Conservation (phyloP, 441 rosid species). For the Omphalea diandra region DNA sequence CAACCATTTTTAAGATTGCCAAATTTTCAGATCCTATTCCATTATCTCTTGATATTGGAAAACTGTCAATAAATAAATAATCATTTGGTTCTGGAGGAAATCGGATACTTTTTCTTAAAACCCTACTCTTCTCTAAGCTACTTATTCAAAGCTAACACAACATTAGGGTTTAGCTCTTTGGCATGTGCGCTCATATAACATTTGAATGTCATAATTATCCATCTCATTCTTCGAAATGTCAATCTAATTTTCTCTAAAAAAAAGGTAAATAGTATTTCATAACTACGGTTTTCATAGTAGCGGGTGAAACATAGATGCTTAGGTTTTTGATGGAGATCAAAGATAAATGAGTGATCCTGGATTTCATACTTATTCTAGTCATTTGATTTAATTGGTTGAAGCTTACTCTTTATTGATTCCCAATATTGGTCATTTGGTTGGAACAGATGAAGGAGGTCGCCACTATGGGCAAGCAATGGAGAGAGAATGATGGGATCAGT, state of each 20-base stretch:
- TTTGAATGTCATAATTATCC: background rate
- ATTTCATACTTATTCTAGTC: background rate
- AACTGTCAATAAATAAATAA: too few species aligned
- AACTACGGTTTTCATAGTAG: background rate
- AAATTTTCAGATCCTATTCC: conserved; percentile 1
- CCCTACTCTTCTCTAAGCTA: background rate
- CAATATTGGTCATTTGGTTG: conserved; percentile 13
- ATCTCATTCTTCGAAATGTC: background rate
- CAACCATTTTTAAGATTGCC: conserved; percentile 1
- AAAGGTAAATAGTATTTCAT: background rate
- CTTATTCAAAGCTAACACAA: background rate
- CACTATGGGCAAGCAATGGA: conserved; percentile 37
- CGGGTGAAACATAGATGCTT: background rate
- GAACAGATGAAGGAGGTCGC: conserved; percentile 43
- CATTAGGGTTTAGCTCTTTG: background rate
- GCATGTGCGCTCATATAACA: background rate
- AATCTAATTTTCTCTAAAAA: background rate
- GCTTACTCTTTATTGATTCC: conserved; percentile 4
- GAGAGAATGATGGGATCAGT: conserved; percentile 28
- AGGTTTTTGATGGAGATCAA: background rate
- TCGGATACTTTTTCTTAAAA: background rate
- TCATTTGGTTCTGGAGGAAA: background rate
- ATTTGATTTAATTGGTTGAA: background rate
- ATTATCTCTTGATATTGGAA: background rate
- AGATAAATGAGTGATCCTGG: background rate